Conservation (phyloP, 1,284 basidiomycete species). For the Dichomitus squalens region DNA sequence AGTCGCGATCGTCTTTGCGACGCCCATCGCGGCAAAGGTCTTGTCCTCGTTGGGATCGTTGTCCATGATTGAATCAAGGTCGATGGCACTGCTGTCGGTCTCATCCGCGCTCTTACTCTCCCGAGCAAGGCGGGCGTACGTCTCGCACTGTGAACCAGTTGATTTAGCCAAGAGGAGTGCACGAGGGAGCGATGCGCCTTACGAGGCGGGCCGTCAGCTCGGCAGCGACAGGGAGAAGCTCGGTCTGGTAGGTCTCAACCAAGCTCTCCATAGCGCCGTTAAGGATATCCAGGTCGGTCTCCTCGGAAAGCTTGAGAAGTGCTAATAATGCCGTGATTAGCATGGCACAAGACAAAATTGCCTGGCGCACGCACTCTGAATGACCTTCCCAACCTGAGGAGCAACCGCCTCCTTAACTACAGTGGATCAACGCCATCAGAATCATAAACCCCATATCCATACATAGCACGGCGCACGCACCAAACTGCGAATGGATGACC, state of each 20-base stretch:
- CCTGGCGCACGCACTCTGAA: conserved; percentile 64
- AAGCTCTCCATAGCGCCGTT: conserved; percentile 84
- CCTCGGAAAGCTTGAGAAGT: conserved; percentile 84
- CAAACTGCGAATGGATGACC: conserved; percentile 65
- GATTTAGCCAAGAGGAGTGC: neutral
- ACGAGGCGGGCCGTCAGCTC: conserved; percentile 82
- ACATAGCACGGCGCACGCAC: conserved; percentile 39
- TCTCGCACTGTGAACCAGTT: conserved; percentile 60
- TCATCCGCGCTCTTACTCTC: conserved; percentile 66
- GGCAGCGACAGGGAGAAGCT: conserved; percentile 85
- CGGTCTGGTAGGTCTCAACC: conserved; percentile 84
- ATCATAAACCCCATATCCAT: neutral
- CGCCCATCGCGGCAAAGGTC: conserved; percentile 83
- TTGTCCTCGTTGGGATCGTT: conserved; percentile 75
- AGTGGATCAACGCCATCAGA: neutral
- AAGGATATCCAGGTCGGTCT: conserved; percentile 87
- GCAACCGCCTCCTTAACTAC: conserved; percentile 73
- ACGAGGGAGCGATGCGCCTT: conserved; percentile 33
- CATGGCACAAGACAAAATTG: neutral
- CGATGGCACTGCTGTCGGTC: conserved; percentile 43
- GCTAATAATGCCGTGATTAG: conserved; percentile 39
- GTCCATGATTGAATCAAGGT: conserved; percentile 54
- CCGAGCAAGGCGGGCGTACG: conserved; percentile 77
- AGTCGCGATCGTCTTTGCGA: conserved; percentile 79
- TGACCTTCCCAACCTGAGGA: conserved; percentile 83